These are phyloP conservation scores for Curvularia eragrostidis DNA, from an alignment of 2,329 filamentous ascomycete genomes.

Conservation along the genomic window DNA sequence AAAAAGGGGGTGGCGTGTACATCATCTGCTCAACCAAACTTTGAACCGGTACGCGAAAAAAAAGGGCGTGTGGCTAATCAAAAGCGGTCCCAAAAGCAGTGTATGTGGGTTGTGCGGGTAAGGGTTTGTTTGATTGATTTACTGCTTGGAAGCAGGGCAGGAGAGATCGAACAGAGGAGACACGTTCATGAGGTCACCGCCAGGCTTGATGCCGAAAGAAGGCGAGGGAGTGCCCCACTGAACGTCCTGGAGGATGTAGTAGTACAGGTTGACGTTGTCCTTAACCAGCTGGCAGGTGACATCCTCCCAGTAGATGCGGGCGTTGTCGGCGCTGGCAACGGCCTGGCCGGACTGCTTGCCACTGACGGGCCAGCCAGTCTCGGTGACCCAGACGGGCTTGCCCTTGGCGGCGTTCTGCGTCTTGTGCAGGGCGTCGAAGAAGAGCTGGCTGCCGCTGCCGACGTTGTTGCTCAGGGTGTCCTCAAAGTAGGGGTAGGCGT, in stretches of 20 bases:
- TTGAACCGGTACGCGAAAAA: too few relatives aligned
- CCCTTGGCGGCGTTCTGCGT: conserved; percentile 65
- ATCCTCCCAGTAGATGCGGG: conserved; percentile 79
- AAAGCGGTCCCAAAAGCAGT: too few relatives aligned
- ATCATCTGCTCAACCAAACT: too few relatives aligned
- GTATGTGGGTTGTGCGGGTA: too few relatives aligned
- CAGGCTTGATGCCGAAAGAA: conserved; percentile 72
- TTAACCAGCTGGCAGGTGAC: conserved; percentile 75
- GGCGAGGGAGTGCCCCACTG: conserved; percentile 65
- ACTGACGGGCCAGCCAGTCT: conserved; percentile 85
- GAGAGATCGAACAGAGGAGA: conserved; percentile 46
- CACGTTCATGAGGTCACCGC: conserved; percentile 40
- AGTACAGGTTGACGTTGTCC: conserved; percentile 63
- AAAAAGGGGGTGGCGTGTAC: too few relatives aligned
- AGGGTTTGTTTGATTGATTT: neutral
- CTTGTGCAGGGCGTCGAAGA: conserved; percentile 69
- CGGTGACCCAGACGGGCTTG: conserved; percentile 84
- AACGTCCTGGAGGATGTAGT: conserved; percentile 78
- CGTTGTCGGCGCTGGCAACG: conserved; percentile 70
- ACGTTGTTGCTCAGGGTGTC: conserved; percentile 64
- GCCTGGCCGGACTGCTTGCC: conserved; percentile 68
- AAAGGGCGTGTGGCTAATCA: too few relatives aligned
- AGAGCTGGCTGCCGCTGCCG: conserved; percentile 68
- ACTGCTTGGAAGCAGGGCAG: conserved; percentile 35
- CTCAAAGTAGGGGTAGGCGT: conserved; percentile 87